Percentiles rank a stretch among this genome's conserved stretches.
These are phyloP conservation scores for Boletus rex-veris DNA, from an alignment of 768 basidiomycete genomes.

Conservation along the genomic window DNA sequence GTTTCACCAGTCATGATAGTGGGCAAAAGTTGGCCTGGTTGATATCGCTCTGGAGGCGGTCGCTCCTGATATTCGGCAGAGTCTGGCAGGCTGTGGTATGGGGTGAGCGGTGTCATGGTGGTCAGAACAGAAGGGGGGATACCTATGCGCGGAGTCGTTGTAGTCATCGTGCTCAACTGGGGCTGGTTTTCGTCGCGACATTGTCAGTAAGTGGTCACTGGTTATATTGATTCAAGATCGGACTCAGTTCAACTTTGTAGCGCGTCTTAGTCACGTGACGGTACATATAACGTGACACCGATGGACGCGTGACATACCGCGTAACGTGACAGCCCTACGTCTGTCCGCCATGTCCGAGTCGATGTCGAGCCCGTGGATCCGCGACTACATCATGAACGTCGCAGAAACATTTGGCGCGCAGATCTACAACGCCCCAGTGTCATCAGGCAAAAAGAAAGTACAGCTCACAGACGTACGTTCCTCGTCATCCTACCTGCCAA, in stretches of 20 bases:
- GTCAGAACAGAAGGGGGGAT: not conserved
- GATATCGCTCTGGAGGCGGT: conserved; percentile 40
- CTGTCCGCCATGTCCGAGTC: conserved; percentile 35
- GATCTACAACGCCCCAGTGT: conserved; percentile 21
- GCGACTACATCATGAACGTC: conserved; percentile 44
- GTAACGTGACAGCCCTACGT: conserved; percentile 8
- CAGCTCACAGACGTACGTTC: conserved; percentile 55
- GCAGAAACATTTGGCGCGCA: conserved; percentile 53
- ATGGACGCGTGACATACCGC: conserved; percentile 19
- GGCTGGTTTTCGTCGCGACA: conserved; percentile 23
- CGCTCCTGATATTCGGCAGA: conserved; percentile 6
- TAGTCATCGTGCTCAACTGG: conserved; percentile 8
- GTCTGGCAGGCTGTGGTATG: conserved; percentile 7
- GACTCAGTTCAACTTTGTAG: not conserved
- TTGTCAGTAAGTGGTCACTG: conserved; percentile 1
- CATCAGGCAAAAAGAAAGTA: conserved; percentile 45
- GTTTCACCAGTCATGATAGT: conserved; percentile 68
- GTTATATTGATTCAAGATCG: too few species aligned
- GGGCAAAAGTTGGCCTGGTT: conserved; percentile 57
- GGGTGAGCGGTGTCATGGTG: not conserved
- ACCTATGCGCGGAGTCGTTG: conserved; percentile 6
- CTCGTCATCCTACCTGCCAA: not conserved
- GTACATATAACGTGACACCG: conserved; percentile 13
- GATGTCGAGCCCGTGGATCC: conserved; percentile 52
- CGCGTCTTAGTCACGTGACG: conserved; percentile 19